Evolutionary conservation across 202 grass and related monocot species (phyloP), one percentile per base, ranked within the genome.

Genomic region (Schoenoplectus triqueter): DNA sequence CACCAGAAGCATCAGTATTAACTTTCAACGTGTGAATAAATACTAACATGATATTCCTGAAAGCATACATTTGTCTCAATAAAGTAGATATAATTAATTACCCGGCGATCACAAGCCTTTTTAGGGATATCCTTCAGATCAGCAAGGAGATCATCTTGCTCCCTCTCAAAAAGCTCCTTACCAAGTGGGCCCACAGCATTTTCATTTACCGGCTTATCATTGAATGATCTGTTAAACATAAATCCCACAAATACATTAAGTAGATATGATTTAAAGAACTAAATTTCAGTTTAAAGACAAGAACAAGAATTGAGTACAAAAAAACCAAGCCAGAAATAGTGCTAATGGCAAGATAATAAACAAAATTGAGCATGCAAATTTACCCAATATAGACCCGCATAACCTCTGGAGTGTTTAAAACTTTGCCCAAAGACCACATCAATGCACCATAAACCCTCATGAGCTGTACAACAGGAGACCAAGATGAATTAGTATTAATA

Each of bases 361-460:
- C 19, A 46, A 11, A 52, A 31, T 5, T 68, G 14, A 76, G 89
- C 44, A 22, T 76, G 48, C 13, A 57, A 72, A 57, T 78, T 79
- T 94, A 98, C 91, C 95, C 93, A 41, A 98, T 98, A 62, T 98
- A 98, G 52, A 95, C 91, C 22, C 95, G 95, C 71, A 68, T 79
- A 73, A 98, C 93, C 83, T 98, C 95, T 84, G 95, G 95, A 48
- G 95, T 98, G 56, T 98, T 93, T 59, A 98, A 78, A 76, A 98
- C 95, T 89, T 95, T 98, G 7, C 95, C 95, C 40, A 95, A 90
- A 51, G 95, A 98, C 95, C 95, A 98, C 91, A 94, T 94, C 79
- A 95, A 83, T 20, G 95, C 91, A 82, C 95, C 95, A 64, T 98
- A 98, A n/a, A 98, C 95, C 89, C 95, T 98, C 95, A 98, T 98